Evolutionary conservation across 345 rosid genomes (phyloP).

Genomic region (Fremontodendron californicum): DNA sequence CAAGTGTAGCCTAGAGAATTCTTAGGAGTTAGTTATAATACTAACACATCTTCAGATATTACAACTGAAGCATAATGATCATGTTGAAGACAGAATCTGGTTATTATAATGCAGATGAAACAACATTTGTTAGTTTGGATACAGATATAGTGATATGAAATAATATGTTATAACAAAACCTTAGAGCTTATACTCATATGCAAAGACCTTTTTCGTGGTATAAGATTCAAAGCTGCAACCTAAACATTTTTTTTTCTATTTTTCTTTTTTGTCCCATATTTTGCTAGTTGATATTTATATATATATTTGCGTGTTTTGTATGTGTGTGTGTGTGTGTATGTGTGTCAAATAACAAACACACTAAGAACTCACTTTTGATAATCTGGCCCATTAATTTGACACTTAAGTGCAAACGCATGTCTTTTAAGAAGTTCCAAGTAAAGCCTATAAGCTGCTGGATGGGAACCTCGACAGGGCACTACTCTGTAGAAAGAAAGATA

Average conservation of each 20-base stretch:
- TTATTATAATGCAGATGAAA: neutral
- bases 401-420: slow-evolving; percentile 50
- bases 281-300: neutral
- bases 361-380: slow-evolving; percentile 52
- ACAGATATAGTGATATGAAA: neutral
- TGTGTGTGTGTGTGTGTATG: neutral
- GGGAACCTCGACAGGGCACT: slow-evolving; percentile 52
- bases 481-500: slow-evolving; percentile 45
- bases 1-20: neutral
- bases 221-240: neutral
- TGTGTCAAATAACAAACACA: neutral
- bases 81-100: neutral
- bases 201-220: neutral
- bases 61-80: neutral
- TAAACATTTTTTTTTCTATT: neutral
- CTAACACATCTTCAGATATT: neutral
- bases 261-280: neutral
- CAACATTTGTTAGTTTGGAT: neutral
- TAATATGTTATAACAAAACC: neutral
- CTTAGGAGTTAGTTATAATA: neutral
- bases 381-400: slow-evolving; percentile 49
- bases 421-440: slow-evolving; percentile 82
- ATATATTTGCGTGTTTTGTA: too few relatives aligned
- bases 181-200: neutral
- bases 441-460: slow-evolving; percentile 72